These are phyloP conservation scores for Salix brachista DNA, from an alignment of 345 rosid genomes.

Conservation along the genomic window DNA sequence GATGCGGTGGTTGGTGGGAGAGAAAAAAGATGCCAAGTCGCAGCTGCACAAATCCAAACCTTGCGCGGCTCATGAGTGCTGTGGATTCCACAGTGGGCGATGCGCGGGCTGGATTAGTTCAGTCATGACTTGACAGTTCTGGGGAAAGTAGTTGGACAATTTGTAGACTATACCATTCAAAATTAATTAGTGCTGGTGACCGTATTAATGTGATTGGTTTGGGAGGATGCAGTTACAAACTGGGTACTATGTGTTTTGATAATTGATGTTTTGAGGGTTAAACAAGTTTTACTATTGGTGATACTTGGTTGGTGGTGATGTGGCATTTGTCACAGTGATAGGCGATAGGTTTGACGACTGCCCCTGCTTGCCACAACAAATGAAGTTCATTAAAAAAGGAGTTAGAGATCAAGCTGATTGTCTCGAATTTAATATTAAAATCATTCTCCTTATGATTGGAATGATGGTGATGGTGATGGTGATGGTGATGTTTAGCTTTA, in stretches of 20 bases:
- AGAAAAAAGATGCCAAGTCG: neutral
- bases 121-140: neutral
- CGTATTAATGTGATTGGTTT: neutral
- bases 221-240: neutral
- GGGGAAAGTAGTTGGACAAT: neutral
- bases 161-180: neutral
- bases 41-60: neutral
- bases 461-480: slow-evolving; percentile 5
- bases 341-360: neutral
- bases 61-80: too few species aligned
- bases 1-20: neutral
- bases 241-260: neutral
- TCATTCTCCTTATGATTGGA: neutral
- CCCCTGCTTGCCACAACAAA: neutral
- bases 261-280: neutral
- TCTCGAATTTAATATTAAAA: slow-evolving; percentile 7
- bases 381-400: neutral
- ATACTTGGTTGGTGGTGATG: neutral
- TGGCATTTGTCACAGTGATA: neutral
- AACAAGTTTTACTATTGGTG: neutral
- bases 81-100: neutral
- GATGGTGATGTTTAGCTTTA: neutral
- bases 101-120: neutral
- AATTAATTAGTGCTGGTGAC: too few species aligned
- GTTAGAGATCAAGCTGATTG: neutral